A percentile compares a stretch with the other conserved stretches of the same genome.
Evolutionary conservation across 2,329 filamentous ascomycete genomes (phyloP).

Genomic region (Fusarium pseudonygamai): DNA sequence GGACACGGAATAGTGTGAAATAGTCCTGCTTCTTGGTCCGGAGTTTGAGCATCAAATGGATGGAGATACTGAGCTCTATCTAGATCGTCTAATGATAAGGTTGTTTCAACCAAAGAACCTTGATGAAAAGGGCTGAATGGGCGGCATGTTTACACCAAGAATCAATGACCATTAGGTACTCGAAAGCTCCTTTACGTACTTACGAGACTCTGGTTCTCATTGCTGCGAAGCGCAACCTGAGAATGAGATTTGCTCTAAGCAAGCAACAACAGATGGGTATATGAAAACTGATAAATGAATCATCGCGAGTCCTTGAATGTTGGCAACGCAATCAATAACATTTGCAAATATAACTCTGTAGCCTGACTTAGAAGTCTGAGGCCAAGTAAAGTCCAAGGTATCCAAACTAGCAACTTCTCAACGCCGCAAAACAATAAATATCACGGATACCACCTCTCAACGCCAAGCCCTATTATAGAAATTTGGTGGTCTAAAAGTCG

Average conservation of each 20-base stretch:
- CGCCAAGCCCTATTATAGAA: neutral
- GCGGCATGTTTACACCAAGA: neutral
- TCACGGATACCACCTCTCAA: neutral
- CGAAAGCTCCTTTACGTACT: neutral
- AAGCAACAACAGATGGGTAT: neutral
- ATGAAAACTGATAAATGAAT: neutral
- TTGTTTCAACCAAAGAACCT: neutral
- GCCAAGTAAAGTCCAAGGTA: neutral
- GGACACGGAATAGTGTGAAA: constrained; percentile 5
- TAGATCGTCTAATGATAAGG: neutral
- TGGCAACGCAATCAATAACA: neutral
- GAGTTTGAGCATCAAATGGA: neutral
- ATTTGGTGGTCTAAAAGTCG: neutral
- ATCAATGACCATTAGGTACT: neutral
- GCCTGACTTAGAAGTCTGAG: neutral
- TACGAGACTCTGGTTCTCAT: neutral
- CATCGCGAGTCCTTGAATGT: neutral
- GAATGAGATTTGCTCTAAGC: neutral
- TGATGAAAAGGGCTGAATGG: neutral
- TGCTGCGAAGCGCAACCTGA: neutral
- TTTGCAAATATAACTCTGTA: neutral
- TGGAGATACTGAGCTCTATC: neutral
- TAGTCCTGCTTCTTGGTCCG: too few species aligned
- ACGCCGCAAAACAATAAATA: constrained; percentile 4
- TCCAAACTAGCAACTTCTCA: neutral